A percentile compares a stretch with the other conserved stretches of the same genome.
Conservation (phyloP, 495 filamentous ascomycete species). For the Cetradonia linearis region DNA sequence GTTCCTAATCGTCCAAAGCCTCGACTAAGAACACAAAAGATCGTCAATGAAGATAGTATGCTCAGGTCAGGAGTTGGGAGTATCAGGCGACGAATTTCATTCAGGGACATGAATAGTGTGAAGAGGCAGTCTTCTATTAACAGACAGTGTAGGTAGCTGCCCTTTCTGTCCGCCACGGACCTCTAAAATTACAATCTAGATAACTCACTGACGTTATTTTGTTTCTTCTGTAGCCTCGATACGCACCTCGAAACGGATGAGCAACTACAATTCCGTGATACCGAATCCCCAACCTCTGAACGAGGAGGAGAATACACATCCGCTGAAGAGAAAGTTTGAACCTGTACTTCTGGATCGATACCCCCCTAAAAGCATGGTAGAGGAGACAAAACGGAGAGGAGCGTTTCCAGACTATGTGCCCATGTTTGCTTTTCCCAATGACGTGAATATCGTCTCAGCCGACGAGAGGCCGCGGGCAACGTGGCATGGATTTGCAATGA, state of each 20-base stretch:
- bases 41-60: slow-evolving; percentile 62
- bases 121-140: slow-evolving; percentile 74
- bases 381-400: slow-evolving; percentile 70
- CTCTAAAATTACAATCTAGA: not conserved
- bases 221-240: slow-evolving; percentile 55
- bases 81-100: slow-evolving; percentile 76
- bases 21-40: slow-evolving; percentile 67
- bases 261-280: slow-evolving; percentile 97
- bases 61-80: slow-evolving; percentile 57
- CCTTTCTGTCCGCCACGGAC: not conserved
- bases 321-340: slow-evolving; percentile 85
- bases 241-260: slow-evolving; percentile 77
- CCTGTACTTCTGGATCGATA: slow-evolving; percentile 91
- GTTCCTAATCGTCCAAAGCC: slow-evolving; percentile 57
- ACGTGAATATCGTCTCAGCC: slow-evolving; percentile 90
- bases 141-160: slow-evolving; percentile 55
- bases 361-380: slow-evolving; percentile 70
- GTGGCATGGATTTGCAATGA: slow-evolving; percentile 99
- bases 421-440: slow-evolving; percentile 98
- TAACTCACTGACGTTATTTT: not conserved
- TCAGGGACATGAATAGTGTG: slow-evolving; percentile 88
- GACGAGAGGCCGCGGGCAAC: slow-evolving; percentile 88
- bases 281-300: slow-evolving; percentile 85
- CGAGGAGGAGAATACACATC: slow-evolving; percentile 86
- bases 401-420: slow-evolving; percentile 94